Conservation (phyloP, 1,139 yeast species). For the Geotrichum siamense region DNA sequence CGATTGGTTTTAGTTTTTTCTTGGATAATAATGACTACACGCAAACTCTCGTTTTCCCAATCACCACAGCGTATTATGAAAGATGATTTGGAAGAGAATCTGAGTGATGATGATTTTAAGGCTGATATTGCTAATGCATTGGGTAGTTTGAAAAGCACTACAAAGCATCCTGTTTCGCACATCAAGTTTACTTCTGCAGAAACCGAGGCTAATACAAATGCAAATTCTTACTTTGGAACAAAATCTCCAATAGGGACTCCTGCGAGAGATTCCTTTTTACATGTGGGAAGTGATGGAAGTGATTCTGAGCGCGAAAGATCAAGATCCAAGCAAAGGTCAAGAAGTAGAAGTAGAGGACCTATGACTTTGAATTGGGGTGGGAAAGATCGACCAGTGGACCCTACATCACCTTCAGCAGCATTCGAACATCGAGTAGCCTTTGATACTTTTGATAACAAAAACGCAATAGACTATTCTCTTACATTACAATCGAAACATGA, state of each 20-base stretch:
- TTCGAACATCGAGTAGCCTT: constrained; percentile 43
- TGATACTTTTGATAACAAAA: constrained; percentile 45
- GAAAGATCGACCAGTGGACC: constrained; percentile 11
- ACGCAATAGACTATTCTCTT: constrained; percentile 38
- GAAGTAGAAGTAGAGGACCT: constrained; percentile 11
- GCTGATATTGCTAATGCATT: not conserved
- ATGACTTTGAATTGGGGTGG: constrained; percentile 2
- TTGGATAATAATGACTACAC: too few relatives aligned
- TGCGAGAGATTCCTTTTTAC: not conserved
- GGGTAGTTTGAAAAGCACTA: not conserved
- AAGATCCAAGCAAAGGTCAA: constrained; percentile 1
- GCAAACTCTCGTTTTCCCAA: too few relatives aligned
- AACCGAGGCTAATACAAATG: constrained; percentile 16
- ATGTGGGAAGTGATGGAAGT: constrained; percentile 6
- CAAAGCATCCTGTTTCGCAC: constrained; percentile 4
- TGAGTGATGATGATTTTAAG: not conserved
- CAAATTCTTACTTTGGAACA: constrained; percentile 14
- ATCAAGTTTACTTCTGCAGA: constrained; percentile 14
- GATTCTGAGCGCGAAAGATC: constrained; percentile 12
- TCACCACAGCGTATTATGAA: too few relatives aligned
- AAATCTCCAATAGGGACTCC: constrained; percentile 6
- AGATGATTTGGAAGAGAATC: too few relatives aligned
- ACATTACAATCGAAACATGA: constrained; percentile 52
- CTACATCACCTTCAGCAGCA: constrained; percentile 16
- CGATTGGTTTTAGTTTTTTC: too few relatives aligned